Percentiles rank a stretch among this genome's conserved stretches.
phyloP scores from a whole-genome alignment of 768 basidiomycete species.

The Cantharellus anzutake region DNA sequence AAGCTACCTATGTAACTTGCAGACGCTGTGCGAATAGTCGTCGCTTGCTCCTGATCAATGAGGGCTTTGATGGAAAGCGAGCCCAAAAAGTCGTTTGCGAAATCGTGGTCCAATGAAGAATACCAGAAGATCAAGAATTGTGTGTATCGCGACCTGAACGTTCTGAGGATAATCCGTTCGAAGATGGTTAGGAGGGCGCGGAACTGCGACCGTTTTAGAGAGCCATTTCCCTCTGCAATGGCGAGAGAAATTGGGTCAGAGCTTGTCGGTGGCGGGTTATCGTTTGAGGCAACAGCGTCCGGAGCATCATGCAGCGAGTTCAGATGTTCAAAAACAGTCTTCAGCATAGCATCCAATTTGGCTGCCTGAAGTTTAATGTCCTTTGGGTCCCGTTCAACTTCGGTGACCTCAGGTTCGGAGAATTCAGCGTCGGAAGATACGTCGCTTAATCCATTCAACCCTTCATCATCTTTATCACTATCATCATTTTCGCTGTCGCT shows the following conservation, averaged over 20 bases:
- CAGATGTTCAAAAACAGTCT: constrained; percentile 74
- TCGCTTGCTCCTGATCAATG: constrained; percentile 34
- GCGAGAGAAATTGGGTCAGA: constrained; percentile 7
- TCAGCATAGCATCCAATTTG: constrained; percentile 80
- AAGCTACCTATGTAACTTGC: constrained; percentile 87
- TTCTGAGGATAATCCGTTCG: constrained; percentile 80
- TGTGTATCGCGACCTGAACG: constrained; percentile 92
- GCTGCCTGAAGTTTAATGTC: constrained; percentile 73
- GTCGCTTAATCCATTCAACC: constrained; percentile 51
- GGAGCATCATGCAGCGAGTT: constrained; percentile 16
- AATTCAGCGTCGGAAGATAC: constrained; percentile 33
- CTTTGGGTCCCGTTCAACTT: constrained; percentile 20
- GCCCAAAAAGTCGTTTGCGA: constrained; percentile 84
- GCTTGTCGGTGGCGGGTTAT: constrained; percentile 9
- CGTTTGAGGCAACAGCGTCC: constrained; percentile 1
- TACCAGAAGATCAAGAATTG: constrained; percentile 97
- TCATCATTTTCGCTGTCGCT: constrained; percentile 20
- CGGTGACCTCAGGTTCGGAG: constrained; percentile 20
- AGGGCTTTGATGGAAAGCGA: constrained; percentile 85
- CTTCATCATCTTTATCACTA: constrained; percentile 26
- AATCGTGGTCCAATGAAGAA: constrained; percentile 73
- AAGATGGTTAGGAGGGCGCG: constrained; percentile 82
- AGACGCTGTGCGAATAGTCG: constrained; percentile 76
- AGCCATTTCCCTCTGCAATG: constrained; percentile 19
- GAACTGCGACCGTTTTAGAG: constrained; percentile 44